phyloP scores from a whole-genome alignment of 2,329 filamentous ascomycete species.

The Penicillium expansum region DNA sequence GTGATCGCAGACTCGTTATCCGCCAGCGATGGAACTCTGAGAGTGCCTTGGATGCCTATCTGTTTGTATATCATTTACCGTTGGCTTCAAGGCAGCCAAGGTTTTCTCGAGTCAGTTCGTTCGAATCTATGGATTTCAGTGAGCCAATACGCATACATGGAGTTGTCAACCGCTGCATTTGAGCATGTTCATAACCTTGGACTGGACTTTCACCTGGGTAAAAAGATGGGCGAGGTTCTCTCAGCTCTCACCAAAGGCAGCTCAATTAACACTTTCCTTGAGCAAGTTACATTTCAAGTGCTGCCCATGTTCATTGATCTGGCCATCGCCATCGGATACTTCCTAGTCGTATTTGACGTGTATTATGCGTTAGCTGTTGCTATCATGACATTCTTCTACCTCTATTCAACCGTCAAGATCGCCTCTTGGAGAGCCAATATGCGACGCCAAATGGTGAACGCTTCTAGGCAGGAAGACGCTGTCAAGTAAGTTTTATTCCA shows the following conservation, averaged over 20 bases:
- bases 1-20: conserved; percentile 59
- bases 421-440: conserved; percentile 84
- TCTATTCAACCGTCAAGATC: conserved; percentile 53
- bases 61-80: conserved; percentile 70
- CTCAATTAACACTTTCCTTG: conserved; percentile 54
- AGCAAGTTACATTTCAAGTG: conserved; percentile 63
- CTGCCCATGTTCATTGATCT: conserved; percentile 62
- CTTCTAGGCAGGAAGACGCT: conserved; percentile 85
- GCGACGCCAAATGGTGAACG: conserved; percentile 85
- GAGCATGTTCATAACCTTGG: conserved; percentile 91
- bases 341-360: conserved; percentile 60
- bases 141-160: conserved; percentile 87
- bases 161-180: conserved; percentile 88
- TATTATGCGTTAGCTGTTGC: conserved; percentile 61
- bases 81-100: conserved; percentile 66
- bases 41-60: conserved; percentile 65
- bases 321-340: conserved; percentile 57
- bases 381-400: conserved; percentile 52
- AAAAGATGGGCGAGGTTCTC: conserved; percentile 53
- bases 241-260: conserved; percentile 50
- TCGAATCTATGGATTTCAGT: conserved; percentile 92
- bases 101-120: conserved; percentile 69
- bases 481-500: conserved; percentile 61
- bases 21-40: conserved; percentile 37
- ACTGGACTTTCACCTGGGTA: conserved; percentile 53